Evolutionary conservation across 495 filamentous ascomycete species (phyloP).

Genomic region (Penicillium antarcticum): DNA sequence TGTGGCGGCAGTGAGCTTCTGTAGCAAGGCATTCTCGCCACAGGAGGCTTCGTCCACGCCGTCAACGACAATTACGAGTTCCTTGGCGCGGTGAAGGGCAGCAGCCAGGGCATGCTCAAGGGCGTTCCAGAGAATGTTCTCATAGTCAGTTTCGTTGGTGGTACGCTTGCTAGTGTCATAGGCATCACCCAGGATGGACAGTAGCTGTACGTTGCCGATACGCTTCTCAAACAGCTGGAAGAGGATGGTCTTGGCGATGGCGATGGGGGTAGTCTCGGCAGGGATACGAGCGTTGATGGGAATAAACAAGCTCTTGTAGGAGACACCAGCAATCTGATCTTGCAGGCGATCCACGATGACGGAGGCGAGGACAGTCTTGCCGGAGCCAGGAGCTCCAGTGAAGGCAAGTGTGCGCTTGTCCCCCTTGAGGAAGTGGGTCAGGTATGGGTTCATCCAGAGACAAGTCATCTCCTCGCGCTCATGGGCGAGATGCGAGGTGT

Average conservation of each 20-base stretch:
- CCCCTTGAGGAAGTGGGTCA: conserved; percentile 36
- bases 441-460: conserved; percentile 32
- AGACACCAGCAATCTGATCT: conserved; percentile 31
- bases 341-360: conserved; percentile 38
- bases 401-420: conserved; percentile 26
- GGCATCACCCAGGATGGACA: conserved; percentile 31
- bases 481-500: conserved; percentile 35
- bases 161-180: conserved; percentile 24
- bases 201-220: conserved; percentile 35
- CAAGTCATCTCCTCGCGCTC: conserved; percentile 41
- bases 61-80: conserved; percentile 35
- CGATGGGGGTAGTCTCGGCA: conserved; percentile 17
- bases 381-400: conserved; percentile 32
- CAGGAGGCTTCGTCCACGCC: conserved; percentile 34
- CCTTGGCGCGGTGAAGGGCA: conserved; percentile 27
- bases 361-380: conserved; percentile 40
- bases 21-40: conserved; percentile 23
- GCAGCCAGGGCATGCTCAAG: conserved; percentile 20
- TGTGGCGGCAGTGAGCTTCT: conserved; percentile 24
- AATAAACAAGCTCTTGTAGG: conserved; percentile 32
- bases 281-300: conserved; percentile 33
- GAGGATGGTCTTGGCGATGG: conserved; percentile 31
- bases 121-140: conserved; percentile 20
- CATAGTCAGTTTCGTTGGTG: conserved; percentile 23
- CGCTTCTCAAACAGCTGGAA: conserved; percentile 35